Percentiles rank a stretch among this genome's conserved stretches.
Evolutionary conservation across 2,329 filamentous ascomycete species (phyloP).

Genomic region (Coniochaeta sp.): DNA sequence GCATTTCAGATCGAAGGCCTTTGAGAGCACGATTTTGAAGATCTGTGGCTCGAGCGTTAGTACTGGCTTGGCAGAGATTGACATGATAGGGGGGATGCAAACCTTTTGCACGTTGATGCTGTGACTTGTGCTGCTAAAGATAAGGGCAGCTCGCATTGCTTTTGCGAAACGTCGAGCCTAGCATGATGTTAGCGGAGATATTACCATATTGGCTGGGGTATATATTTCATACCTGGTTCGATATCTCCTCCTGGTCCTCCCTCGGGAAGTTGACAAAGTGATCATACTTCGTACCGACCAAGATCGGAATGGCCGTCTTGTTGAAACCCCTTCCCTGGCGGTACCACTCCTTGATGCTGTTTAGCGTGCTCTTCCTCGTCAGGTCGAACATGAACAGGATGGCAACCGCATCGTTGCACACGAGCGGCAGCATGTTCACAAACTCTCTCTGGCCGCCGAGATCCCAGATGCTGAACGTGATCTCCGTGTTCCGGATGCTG

Average conservation of each 20-base stretch:
- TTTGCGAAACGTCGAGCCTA: constrained; percentile 93
- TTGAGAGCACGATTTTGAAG: constrained; percentile 98
- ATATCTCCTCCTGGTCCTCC: constrained; percentile 98
- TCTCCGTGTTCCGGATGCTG: constrained; percentile 97
- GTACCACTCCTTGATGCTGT: constrained; percentile 99
- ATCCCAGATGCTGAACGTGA: constrained; percentile 99
- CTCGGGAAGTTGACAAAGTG: constrained; percentile 98
- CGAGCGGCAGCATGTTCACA: constrained; percentile 98
- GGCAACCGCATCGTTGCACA: constrained; percentile 97
- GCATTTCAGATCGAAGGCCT: constrained; percentile 97
- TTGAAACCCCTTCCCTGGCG: constrained; percentile 96
- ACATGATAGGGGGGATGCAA: constrained; percentile 10
- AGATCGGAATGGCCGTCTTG: constrained; percentile 97
- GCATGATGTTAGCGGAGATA: constrained; percentile 7
- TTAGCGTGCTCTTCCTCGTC: constrained; percentile 94
- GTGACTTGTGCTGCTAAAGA: constrained; percentile 98
- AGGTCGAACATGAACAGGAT: constrained; percentile 99
- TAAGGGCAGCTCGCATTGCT: constrained; percentile 94
- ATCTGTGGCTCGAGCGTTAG: constrained; percentile 54
- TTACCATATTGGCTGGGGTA: not conserved
- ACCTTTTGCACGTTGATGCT: constrained; percentile 99
- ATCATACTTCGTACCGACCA: constrained; percentile 97
- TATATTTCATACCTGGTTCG: constrained; percentile 63
- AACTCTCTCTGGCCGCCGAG: constrained; percentile 96
- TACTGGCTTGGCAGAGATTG: not conserved